These are phyloP conservation scores for Colletotrichum sp. DNA, from an alignment of 2,329 filamentous ascomycete species.

Conservation along the genomic window DNA sequence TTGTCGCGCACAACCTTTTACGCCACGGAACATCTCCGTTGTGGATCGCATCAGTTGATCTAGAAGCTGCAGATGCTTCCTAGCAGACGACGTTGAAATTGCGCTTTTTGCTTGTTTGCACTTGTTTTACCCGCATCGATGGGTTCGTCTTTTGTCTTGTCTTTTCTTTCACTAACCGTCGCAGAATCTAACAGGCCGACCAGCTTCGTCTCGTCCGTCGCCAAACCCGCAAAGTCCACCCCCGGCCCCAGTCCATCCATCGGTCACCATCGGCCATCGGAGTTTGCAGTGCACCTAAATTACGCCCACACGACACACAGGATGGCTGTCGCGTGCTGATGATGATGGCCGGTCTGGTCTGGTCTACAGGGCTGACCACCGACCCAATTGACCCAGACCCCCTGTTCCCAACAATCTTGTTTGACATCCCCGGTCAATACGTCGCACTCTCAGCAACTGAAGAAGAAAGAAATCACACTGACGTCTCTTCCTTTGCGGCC, in stretches of 20 bases:
- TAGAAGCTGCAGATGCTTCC: neutral
- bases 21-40: constrained; percentile 17
- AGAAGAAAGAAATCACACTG: neutral
- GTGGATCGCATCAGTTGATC: constrained; percentile 4
- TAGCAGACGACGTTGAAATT: neutral
- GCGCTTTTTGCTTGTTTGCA: neutral
- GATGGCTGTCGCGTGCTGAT: constrained; percentile 9
- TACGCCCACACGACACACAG: neutral
- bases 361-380: constrained; percentile 1
- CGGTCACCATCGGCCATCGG: neutral
- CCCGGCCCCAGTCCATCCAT: neutral
- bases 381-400: neutral
- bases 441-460: neutral
- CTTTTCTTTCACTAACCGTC: neutral
- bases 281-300: neutral
- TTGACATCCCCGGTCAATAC: neutral
- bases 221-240: neutral
- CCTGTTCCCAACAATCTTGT: constrained; percentile 1
- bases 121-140: neutral
- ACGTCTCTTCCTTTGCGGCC: neutral
- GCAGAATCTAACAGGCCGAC: neutral
- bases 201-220: constrained; percentile 5
- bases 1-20: neutral
- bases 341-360: neutral
- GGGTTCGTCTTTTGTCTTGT: neutral